Conservation (phyloP, 2,329 filamentous ascomycete genomes). For the Paraconiothyrium brasiliense region DNA sequence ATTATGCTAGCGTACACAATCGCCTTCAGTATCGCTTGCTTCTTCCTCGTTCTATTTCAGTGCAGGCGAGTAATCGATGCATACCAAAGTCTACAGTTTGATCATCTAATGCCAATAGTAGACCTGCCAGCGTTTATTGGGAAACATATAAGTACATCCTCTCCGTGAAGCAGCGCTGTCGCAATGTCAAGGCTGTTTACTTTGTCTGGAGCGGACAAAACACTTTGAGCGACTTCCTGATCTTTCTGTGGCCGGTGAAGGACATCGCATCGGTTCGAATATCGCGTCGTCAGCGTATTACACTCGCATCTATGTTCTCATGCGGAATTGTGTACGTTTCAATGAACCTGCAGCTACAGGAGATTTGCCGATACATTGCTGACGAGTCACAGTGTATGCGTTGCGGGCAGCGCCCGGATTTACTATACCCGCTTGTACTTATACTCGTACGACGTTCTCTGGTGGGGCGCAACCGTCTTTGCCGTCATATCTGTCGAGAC, state of each 20-base stretch:
- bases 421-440: constrained; percentile 42
- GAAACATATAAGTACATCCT: constrained; percentile 35
- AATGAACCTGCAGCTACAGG: too few species aligned
- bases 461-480: constrained; percentile 39
- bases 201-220: constrained; percentile 36
- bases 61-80: constrained; percentile 33
- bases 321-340: constrained; percentile 37
- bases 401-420: constrained; percentile 41
- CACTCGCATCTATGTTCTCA: constrained; percentile 42
- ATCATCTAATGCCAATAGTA: constrained; percentile 1
- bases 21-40: constrained; percentile 27
- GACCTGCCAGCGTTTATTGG: constrained; percentile 35
- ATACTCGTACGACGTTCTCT: constrained; percentile 37
- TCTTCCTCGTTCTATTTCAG: constrained; percentile 41
- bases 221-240: constrained; percentile 43
- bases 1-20: constrained; percentile 35
- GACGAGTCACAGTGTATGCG: constrained; percentile 47
- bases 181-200: constrained; percentile 37
- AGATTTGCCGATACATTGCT: neutral
- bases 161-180: constrained; percentile 26
- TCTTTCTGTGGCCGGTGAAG: constrained; percentile 35
- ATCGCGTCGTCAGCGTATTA: constrained; percentile 39
- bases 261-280: constrained; percentile 28
- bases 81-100: neutral
- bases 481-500: constrained; percentile 40